Conservation (phyloP, 2,329 filamentous ascomycete species). For the Alternaria metachromatica region DNA sequence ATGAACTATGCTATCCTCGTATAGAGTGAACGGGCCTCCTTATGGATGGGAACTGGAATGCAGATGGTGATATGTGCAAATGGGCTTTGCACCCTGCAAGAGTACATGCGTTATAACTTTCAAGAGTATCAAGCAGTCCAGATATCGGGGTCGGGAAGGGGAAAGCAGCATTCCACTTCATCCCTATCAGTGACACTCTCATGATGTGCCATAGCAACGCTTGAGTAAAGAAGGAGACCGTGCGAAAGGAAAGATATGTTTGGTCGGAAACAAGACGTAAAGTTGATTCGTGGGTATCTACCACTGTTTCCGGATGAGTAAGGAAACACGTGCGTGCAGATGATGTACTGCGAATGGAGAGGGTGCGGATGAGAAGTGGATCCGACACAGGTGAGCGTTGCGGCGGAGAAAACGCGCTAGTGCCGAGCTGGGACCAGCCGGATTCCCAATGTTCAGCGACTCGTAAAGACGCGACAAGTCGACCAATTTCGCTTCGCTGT, state of each 20-base stretch:
- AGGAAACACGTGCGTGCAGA: background rate
- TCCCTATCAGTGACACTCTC: background rate
- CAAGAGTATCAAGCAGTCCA: background rate
- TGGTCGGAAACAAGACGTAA: background rate
- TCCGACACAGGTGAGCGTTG: background rate
- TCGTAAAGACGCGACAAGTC: conserved; percentile 8
- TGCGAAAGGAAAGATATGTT: background rate
- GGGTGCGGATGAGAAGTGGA: background rate
- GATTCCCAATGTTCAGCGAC: background rate
- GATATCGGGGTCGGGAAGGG: background rate
- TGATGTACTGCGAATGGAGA: background rate
- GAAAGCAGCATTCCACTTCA: background rate
- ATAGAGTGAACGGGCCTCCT: background rate
- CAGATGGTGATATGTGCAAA: background rate
- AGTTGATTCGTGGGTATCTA: background rate
- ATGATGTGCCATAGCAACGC: background rate
- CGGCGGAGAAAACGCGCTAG: conserved; percentile 5
- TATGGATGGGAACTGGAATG: background rate
- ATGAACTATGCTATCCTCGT: background rate
- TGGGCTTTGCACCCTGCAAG: background rate
- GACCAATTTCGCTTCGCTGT: conserved; percentile 4
- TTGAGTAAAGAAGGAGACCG: background rate
- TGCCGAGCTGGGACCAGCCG: conserved; percentile 7
- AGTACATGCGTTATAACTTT: background rate
- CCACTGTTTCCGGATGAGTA: background rate